Percentiles rank a stretch among this genome's conserved stretches.
phyloP scores from a whole-genome alignment of 148 eudicot genomes.

The Nyssa sinensis region DNA sequence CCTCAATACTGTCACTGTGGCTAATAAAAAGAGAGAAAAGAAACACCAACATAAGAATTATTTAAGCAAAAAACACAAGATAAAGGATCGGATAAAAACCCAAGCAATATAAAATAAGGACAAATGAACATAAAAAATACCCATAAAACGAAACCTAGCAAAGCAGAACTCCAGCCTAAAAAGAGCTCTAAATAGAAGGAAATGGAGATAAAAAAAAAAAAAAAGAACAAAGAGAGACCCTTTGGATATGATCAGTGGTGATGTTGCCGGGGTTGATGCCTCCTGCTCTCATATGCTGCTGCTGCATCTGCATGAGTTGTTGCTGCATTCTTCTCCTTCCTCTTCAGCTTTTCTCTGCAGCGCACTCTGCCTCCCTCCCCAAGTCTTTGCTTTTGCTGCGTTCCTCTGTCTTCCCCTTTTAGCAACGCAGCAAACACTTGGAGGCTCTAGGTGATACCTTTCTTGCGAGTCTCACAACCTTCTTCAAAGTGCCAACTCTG shows the following conservation, averaged over 20 bases:
- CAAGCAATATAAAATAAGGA: no score
- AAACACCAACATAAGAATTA: no score
- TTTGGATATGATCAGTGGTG: constrained; percentile 16
- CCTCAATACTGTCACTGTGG: no score
- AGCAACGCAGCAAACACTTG: neutral
- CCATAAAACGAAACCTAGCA: neutral
- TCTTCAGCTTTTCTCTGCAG: neutral
- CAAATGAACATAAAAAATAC: neutral
- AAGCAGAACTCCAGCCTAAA: neutral
- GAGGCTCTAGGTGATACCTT: neutral
- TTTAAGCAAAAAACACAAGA: no score
- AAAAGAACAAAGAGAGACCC: neutral
- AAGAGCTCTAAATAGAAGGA: no score
- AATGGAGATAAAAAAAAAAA: neutral
- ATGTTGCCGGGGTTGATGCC: neutral
- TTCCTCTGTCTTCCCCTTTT: neutral
- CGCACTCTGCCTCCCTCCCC: neutral
- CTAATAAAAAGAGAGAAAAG: no score
- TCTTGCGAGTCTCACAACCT: neutral
- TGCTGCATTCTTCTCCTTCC: constrained; percentile 4
- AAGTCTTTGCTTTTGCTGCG: neutral
- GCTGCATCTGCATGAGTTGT: constrained; percentile 16
- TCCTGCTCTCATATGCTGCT: no score
- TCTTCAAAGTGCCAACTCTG: neutral
- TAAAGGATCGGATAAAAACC: no score